Percentiles rank a stretch among this genome's conserved stretches.
These are phyloP conservation scores for Aspergillus flavus DNA, from an alignment of 2,329 filamentous ascomycete genomes.

Conservation along the genomic window DNA sequence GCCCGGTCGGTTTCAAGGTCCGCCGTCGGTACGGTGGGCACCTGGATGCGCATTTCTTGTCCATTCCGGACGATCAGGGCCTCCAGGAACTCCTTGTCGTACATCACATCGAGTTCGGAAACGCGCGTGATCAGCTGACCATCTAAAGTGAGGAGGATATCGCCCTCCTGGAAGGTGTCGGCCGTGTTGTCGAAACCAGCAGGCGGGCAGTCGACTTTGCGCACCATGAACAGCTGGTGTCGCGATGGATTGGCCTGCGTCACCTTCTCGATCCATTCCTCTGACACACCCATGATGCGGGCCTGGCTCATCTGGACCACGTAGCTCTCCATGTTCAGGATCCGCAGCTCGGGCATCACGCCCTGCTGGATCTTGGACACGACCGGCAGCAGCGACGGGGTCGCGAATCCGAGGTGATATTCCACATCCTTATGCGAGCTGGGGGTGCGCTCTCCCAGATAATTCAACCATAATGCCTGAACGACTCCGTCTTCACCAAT, in stretches of 20 bases:
- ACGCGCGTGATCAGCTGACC: conserved; percentile 90
- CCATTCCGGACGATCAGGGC: conserved; percentile 86
- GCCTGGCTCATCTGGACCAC: conserved; percentile 97
- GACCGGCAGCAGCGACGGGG: conserved; percentile 86
- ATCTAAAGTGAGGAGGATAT: conserved; percentile 89
- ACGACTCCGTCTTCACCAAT: conserved; percentile 88
- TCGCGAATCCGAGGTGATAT: conserved; percentile 91
- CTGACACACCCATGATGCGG: conserved; percentile 93
- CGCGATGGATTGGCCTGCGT: conserved; percentile 85
- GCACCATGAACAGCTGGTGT: conserved; percentile 97
- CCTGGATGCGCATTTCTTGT: conserved; percentile 72
- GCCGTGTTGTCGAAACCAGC: conserved; percentile 45
- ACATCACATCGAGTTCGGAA: conserved; percentile 94
- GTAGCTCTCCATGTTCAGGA: conserved; percentile 91
- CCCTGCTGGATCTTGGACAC: conserved; percentile 82
- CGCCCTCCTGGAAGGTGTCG: conserved; percentile 79
- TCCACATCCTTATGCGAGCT: conserved; percentile 87
- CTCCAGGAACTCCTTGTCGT: conserved; percentile 79
- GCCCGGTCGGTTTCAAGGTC: conserved; percentile 91
- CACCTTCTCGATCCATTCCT: conserved; percentile 93
- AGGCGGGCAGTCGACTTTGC: conserved; percentile 74
- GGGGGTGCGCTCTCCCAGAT: conserved; percentile 83
- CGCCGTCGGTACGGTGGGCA: conserved; percentile 84
- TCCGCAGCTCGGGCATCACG: conserved; percentile 76
- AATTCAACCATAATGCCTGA: conserved; percentile 94